phyloP scores from a whole-genome alignment of 2,329 filamentous ascomycete genomes.

The Paramyrothecium sp. region DNA sequence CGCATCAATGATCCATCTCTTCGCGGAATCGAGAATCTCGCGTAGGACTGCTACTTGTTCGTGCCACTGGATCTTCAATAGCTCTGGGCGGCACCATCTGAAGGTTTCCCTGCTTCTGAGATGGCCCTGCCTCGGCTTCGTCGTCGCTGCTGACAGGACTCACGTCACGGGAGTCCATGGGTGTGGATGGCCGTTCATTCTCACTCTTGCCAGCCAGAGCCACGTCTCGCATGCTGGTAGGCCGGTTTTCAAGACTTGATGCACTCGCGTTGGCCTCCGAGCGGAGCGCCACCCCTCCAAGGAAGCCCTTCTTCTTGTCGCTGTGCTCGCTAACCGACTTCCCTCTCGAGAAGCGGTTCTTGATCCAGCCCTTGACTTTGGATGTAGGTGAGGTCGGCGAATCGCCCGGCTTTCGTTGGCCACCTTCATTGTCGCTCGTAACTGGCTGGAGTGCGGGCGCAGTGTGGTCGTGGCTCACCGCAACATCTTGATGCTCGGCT shows the following conservation, averaged over 20 bases:
- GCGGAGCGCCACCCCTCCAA: slow-evolving; percentile 49
- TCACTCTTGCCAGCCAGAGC: slow-evolving; percentile 39
- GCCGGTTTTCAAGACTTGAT: slow-evolving; percentile 38
- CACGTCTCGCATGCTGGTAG: slow-evolving; percentile 44
- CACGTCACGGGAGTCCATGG: slow-evolving; percentile 30
- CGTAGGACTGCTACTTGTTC: slow-evolving; percentile 49
- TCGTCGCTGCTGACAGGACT: slow-evolving; percentile 35
- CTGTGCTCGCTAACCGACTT: slow-evolving; percentile 37
- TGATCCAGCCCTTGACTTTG: slow-evolving; percentile 55
- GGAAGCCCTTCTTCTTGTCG: slow-evolving; percentile 39
- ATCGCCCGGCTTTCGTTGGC: slow-evolving; percentile 15
- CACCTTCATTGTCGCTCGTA: slow-evolving; percentile 12
- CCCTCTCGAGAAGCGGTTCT: slow-evolving; percentile 47
- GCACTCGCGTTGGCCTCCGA: slow-evolving; percentile 43
- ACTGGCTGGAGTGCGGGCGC: slow-evolving; percentile 8
- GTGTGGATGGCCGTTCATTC: slow-evolving; percentile 13
- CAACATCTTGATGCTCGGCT: slow-evolving; percentile 9
- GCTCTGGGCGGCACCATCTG: slow-evolving; percentile 36
- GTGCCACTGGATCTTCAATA: slow-evolving; percentile 28
- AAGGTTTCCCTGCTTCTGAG: slow-evolving; percentile 12
- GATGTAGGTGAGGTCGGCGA: slow-evolving; percentile 29
- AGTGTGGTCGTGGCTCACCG: slow-evolving; percentile 3
- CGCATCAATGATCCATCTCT: slow-evolving; percentile 39
- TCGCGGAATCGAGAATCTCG: slow-evolving; percentile 60
- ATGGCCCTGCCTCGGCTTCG: slow-evolving; percentile 3